Evolutionary conservation across 495 filamentous ascomycete genomes (phyloP).

Genomic region (Penicillium cataractarum): DNA sequence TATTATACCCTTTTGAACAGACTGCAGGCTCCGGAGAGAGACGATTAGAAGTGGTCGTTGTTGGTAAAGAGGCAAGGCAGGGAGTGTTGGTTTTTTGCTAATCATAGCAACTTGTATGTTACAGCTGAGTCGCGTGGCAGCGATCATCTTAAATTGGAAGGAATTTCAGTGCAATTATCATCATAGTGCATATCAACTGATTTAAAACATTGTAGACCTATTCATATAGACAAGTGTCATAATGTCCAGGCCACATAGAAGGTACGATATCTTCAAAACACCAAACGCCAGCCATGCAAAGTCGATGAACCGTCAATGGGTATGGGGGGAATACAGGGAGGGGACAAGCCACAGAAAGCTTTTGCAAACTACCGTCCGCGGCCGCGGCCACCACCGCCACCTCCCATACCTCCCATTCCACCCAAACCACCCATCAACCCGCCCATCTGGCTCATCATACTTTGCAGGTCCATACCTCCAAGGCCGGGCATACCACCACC

Average conservation of each 20-base stretch:
- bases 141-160: neutral
- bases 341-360: conserved; percentile 4
- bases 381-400: conserved; percentile 40
- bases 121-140: neutral
- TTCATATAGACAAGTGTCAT: conserved; percentile 13
- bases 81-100: too few species aligned
- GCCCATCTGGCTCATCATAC: conserved; percentile 85
- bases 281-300: conserved; percentile 40
- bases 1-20: conserved; percentile 21
- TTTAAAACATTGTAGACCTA: conserved; percentile 9
- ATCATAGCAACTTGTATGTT: neutral
- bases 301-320: conserved; percentile 22
- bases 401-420: conserved; percentile 50
- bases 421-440: conserved; percentile 64
- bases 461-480: conserved; percentile 77
- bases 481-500: conserved; percentile 54
- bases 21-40: conserved; percentile 16
- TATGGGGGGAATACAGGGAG: conserved; percentile 10
- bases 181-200: conserved; percentile 1
- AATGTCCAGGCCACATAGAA: conserved; percentile 22
- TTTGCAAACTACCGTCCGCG: conserved; percentile 39
- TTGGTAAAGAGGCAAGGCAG: neutral
- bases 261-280: conserved; percentile 25
- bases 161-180: neutral
- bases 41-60: conserved; percentile 14